Evolutionary conservation across 2,329 filamentous ascomycete species (phyloP), one percentile per base, ranked within the genome.

Genomic region (Trichoderma simmonsii): DNA sequence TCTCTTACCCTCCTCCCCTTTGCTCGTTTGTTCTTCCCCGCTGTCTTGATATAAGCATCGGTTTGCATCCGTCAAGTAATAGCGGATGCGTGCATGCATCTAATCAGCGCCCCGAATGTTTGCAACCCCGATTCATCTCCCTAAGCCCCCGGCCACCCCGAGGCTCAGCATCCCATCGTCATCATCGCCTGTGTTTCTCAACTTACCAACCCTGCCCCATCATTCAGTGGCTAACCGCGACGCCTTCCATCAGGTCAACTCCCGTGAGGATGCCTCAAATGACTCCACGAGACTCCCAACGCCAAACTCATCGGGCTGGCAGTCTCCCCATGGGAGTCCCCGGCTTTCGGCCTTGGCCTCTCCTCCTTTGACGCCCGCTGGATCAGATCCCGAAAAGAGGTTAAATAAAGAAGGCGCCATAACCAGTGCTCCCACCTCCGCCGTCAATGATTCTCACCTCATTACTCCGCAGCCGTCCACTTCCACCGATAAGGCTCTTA

Each of bases 311-410:
- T 90, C 90, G 68, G 85, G 85, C 72, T 88, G 86, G 76, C 86
- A 88, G 73, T 94, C 92, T 71, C 90, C 92, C 34, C 87, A 86
- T 79, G 84, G 89, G 54, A 92, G 91, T 74, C 91, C 93, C 73
- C 87, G 88, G 73, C 84, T 88, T 59, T 89, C 91, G 72, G 89
- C 92, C 71, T 88, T 97, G 83, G 92, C 95, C 76, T 97, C 95
- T 12, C 95, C 95, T 75, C 94, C 94, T 56, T 87, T 98, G 67
- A 98, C 95, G 14, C 95, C 95, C 21, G 91, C 94, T 70, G 94
- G 91, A 66, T 95, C 93, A 57, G 83, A 83, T 24, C 82, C 82
- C 79, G 78, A 79, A 60, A 81, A 78, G 73, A 75, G 74, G 64
- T 36, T 67, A 12, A 69, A 77, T 77, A 77, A 75, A 76, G 80